Evolutionary conservation across 257 asterid genomes (phyloP).

Genomic region (Solanum virginianum): DNA sequence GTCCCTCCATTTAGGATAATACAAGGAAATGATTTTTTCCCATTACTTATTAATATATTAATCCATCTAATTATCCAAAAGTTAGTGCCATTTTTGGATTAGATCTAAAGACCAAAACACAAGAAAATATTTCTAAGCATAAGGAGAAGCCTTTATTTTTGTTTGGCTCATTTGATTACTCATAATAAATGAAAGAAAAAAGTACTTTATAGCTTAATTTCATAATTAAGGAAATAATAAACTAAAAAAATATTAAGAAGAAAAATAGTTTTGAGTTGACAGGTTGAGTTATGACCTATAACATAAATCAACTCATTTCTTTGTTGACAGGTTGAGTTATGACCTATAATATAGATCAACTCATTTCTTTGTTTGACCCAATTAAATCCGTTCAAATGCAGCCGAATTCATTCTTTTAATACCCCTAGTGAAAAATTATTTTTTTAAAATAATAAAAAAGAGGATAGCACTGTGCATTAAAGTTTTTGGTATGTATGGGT

Average conservation of each 20-base stretch:
- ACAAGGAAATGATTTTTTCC: not conserved
- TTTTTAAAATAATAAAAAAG: no score
- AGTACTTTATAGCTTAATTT: not conserved
- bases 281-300: not conserved
- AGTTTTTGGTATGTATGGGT: no score
- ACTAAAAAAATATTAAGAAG: not conserved
- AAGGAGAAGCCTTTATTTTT: not conserved
- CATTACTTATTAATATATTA: no score
- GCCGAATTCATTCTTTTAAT: not conserved
- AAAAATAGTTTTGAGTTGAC: not conserved
- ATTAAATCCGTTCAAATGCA: not conserved
- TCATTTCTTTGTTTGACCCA: not conserved
- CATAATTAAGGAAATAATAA: not conserved
- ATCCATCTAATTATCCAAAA: not conserved
- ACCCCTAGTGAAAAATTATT: not conserved
- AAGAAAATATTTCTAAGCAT: not conserved
- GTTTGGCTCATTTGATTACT: not conserved
- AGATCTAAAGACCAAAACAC: not conserved
- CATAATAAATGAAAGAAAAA: not conserved
- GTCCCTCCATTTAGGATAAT: not conserved
- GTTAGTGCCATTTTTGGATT: not conserved
- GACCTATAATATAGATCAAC: not conserved
- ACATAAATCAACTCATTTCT: not conserved
- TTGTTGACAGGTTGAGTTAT: not conserved
- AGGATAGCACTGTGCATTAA: no score